These are phyloP conservation scores for Lasiosphaeria ovina DNA, from an alignment of 495 filamentous ascomycete genomes.

Conservation along the genomic window DNA sequence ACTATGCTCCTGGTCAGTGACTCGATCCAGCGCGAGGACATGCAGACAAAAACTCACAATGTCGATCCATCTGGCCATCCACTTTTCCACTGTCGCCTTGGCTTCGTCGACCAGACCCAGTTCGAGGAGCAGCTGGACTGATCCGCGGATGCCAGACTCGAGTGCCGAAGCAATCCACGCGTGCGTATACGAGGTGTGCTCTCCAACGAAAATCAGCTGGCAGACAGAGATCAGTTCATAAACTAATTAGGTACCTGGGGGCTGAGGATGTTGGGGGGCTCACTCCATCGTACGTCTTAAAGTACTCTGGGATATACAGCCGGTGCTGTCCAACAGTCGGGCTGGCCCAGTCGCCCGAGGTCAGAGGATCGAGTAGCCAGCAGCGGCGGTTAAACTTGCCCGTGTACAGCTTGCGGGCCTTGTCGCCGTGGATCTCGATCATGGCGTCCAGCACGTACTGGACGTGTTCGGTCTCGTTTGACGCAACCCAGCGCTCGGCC, in stretches of 20 bases:
- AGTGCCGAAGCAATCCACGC: conserved; percentile 70
- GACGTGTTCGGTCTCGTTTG: conserved; percentile 23
- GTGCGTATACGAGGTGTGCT: conserved; percentile 73
- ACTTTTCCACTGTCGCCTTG: conserved; percentile 59
- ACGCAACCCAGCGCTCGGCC: conserved; percentile 28
- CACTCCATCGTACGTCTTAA: conserved; percentile 61
- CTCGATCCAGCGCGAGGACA: too few relatives aligned
- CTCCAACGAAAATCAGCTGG: conserved; percentile 64
- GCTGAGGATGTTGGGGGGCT: conserved; percentile 1
- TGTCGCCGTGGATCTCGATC: conserved; percentile 57
- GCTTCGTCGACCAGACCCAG: conserved; percentile 70
- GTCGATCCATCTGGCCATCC: conserved; percentile 66
- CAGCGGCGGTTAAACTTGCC: conserved; percentile 58
- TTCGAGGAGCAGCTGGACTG: conserved; percentile 61
- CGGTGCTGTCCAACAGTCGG: conserved; percentile 60
- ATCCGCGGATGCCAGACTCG: conserved; percentile 64
- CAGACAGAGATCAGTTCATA: neutral
- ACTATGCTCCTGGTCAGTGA: too few relatives aligned
- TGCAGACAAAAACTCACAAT: conserved; percentile 12
- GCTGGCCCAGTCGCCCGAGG: conserved; percentile 54
- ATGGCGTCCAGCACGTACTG: conserved; percentile 46
- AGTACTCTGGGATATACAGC: conserved; percentile 67
- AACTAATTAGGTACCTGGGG: neutral
- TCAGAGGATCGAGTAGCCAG: conserved; percentile 56
- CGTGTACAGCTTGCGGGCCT: conserved; percentile 56